A percentile compares a stretch with the other conserved stretches of the same genome.
phyloP scores from a whole-genome alignment of 345 rosid genomes.

The Dipteronia sinensis region DNA sequence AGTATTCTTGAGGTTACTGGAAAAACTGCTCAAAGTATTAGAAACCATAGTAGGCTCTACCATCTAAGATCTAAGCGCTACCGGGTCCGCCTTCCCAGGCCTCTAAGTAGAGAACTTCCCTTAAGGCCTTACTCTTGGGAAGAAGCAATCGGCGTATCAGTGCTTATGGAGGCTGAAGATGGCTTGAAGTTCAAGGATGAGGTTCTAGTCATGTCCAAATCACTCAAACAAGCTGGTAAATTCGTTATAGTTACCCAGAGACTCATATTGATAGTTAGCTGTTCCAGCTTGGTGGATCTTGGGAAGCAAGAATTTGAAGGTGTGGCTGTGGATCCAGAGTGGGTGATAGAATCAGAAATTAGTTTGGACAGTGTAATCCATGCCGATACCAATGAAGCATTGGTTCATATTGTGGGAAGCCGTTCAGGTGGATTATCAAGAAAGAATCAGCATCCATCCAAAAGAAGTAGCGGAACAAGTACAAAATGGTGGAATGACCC shows the following conservation, averaged over 20 bases:
- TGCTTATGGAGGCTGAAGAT: constrained; percentile 67
- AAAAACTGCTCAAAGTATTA: constrained; percentile 89
- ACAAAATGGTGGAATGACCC: constrained; percentile 53
- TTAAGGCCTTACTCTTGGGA: constrained; percentile 89
- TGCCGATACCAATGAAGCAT: constrained; percentile 46
- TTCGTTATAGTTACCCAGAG: constrained; percentile 67
- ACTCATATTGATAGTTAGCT: constrained; percentile 59
- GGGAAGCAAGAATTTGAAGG: constrained; percentile 71
- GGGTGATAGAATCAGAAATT: constrained; percentile 75
- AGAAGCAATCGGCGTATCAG: constrained; percentile 81
- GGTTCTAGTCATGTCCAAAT: constrained; percentile 61
- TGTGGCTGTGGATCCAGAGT: constrained; percentile 59
- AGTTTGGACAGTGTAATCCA: constrained; percentile 77
- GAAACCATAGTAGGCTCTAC: constrained; percentile 74
- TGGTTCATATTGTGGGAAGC: constrained; percentile 80
- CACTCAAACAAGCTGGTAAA: constrained; percentile 71
- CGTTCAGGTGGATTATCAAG: constrained; percentile 58
- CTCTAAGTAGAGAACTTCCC: constrained; percentile 77
- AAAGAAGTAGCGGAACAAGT: constrained; percentile 47
- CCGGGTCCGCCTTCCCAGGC: constrained; percentile 78
- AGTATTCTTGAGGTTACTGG: constrained; percentile 95
- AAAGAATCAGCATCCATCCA: constrained; percentile 57
- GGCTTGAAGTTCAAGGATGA: constrained; percentile 65
- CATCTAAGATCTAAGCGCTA: constrained; percentile 55
- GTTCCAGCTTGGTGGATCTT: constrained; percentile 62